A percentile compares a stretch with the other conserved stretches of the same genome.
phyloP scores from a whole-genome alignment of 2,329 filamentous ascomycete species.

The Colletotrichum graminicola region DNA sequence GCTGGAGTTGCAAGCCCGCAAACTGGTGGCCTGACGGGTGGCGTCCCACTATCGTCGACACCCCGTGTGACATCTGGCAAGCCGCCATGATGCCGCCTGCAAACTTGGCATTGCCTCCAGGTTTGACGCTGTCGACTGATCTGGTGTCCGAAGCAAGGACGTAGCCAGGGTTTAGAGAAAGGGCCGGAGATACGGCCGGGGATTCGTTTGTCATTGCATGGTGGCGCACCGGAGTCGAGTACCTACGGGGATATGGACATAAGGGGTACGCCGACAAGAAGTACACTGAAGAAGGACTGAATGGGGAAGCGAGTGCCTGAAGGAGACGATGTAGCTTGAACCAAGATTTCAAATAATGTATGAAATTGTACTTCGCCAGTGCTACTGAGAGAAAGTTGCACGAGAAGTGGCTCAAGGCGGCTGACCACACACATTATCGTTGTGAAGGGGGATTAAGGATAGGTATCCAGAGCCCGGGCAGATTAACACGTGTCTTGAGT shows the following conservation, averaged over 20 bases:
- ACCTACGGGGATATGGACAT: background rate
- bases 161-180: background rate
- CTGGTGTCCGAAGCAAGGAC: background rate
- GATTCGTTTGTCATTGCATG: background rate
- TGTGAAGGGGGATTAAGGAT: background rate
- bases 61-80: constrained; percentile 27
- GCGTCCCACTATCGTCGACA: constrained; percentile 13
- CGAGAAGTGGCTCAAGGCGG: background rate
- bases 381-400: background rate
- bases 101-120: background rate
- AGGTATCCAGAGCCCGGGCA: background rate
- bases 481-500: background rate
- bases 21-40: constrained; percentile 33
- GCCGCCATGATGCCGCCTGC: background rate
- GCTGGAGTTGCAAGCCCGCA: constrained; percentile 22
- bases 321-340: background rate
- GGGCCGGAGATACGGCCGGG: background rate
- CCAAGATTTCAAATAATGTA: background rate
- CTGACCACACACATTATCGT: background rate
- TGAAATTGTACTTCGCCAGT: too few relatives aligned
- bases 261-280: background rate
- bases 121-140: background rate
- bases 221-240: background rate
- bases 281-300: background rate
- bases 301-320: background rate